phyloP scores from a whole-genome alignment of 2,329 filamentous ascomycete species.

The Shiraia bambusicola region DNA sequence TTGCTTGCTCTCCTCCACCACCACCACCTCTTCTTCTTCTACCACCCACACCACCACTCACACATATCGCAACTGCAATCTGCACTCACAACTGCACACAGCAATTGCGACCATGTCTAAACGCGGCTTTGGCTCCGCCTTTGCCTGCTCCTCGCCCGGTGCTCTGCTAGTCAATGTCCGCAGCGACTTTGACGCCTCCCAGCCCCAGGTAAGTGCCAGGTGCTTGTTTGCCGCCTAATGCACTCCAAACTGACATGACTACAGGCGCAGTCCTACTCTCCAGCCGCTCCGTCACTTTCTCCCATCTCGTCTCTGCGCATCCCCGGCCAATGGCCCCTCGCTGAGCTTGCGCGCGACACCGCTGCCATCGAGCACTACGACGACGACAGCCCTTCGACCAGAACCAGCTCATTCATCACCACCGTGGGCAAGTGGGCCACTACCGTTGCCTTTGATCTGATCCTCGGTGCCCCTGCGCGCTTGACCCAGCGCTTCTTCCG shows the following conservation, averaged over 20 bases:
- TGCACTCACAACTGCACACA: conserved; percentile 6
- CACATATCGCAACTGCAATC: conserved; percentile 10
- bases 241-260: conserved; percentile 15
- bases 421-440: conserved; percentile 18
- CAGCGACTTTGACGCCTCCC: conserved; percentile 16
- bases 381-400: neutral
- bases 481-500: conserved; percentile 14
- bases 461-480: conserved; percentile 15
- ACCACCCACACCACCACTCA: conserved; percentile 8
- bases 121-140: conserved; percentile 18
- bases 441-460: conserved; percentile 10
- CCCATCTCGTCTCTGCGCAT: neutral
- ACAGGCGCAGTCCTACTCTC: conserved; percentile 11
- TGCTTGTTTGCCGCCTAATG: conserved; percentile 5
- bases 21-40: conserved; percentile 9
- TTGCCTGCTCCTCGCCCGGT: conserved; percentile 11
- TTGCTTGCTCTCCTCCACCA: conserved; percentile 1
- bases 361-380: conserved; percentile 2
- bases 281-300: conserved; percentile 1
- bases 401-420: conserved; percentile 12
- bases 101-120: conserved; percentile 18
- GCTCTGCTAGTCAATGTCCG: conserved; percentile 9
- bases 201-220: conserved; percentile 21
- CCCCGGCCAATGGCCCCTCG: conserved; percentile 22
- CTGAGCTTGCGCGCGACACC: neutral